Conservation (phyloP, 768 basidiomycete genomes). For the Phylloporus arenicola region DNA sequence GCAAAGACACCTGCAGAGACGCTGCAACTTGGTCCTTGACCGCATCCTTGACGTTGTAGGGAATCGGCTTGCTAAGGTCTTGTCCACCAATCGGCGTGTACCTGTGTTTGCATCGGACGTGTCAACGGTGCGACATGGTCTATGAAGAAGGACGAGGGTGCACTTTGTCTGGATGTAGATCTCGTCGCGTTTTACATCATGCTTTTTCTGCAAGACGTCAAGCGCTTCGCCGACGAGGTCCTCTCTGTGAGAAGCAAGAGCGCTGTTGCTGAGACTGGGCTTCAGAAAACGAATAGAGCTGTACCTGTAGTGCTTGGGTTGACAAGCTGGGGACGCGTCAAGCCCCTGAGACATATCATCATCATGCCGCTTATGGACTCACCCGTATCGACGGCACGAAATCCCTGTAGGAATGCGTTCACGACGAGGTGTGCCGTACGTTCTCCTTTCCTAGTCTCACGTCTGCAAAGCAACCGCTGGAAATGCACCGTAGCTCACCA, state of each 20-base stretch:
- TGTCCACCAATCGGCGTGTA: conserved; percentile 74
- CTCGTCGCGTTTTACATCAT: conserved; percentile 62
- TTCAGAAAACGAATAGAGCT: neutral
- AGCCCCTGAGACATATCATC: conserved; percentile 8
- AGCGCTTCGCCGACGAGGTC: conserved; percentile 78
- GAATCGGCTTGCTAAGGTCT: conserved; percentile 62
- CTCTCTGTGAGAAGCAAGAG: conserved; percentile 43
- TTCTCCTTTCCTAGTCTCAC: conserved; percentile 64
- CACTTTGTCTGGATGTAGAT: conserved; percentile 81
- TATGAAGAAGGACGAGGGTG: conserved; percentile 7
- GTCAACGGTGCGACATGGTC: neutral
- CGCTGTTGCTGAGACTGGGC: neutral
- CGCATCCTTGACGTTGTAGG: conserved; percentile 54
- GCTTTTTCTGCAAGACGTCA: conserved; percentile 45
- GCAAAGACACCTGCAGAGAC: conserved; percentile 61
- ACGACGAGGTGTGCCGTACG: conserved; percentile 62
- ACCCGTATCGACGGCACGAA: conserved; percentile 83
- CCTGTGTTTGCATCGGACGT: conserved; percentile 32
- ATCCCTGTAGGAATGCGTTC: conserved; percentile 69
- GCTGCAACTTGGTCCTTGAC: conserved; percentile 55
- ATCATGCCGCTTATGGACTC: conserved; percentile 20
- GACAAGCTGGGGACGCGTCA: conserved; percentile 43
- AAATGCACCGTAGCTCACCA: conserved; percentile 36
- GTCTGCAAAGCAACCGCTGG: neutral
- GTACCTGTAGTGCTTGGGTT: conserved; percentile 70